Percentiles rank a stretch among this genome's conserved stretches.
These are phyloP conservation scores for Litsea cubeba DNA, from an alignment of 164 flowering plant species.

Conservation along the genomic window DNA sequence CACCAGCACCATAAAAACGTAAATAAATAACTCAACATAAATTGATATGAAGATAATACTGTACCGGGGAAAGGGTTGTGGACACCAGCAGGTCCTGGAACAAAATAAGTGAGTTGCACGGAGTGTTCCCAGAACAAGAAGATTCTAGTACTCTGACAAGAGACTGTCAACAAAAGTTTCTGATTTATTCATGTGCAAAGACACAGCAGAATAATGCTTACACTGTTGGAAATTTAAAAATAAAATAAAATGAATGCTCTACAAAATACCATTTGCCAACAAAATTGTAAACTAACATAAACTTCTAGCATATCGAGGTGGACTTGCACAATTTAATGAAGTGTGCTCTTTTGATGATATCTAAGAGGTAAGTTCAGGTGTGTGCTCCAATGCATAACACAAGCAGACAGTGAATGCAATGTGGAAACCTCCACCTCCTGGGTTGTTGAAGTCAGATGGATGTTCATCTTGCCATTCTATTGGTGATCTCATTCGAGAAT, in stretches of 20 bases:
- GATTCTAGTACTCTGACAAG: conserved; percentile 72
- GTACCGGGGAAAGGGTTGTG: conserved; percentile 90
- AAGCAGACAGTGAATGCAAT: too few species aligned
- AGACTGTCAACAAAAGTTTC: conserved; percentile 49
- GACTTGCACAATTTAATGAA: background rate
- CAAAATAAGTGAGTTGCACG: conserved; percentile 73
- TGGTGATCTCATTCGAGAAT: too few species aligned
- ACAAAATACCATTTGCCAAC: background rate
- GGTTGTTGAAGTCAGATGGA: too few species aligned
- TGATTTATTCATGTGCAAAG: background rate
- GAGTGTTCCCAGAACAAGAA: conserved; percentile 51
- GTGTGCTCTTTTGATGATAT: too few species aligned
- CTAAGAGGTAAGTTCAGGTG: too few species aligned
- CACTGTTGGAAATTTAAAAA: background rate
- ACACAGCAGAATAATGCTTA: background rate
- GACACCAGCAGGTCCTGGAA: conserved; percentile 96
- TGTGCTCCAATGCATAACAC: too few species aligned
- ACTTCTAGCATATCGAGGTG: background rate
- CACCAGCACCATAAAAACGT: background rate
- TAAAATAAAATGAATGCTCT: background rate
- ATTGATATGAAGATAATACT: conserved; percentile 11
- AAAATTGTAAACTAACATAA: background rate
- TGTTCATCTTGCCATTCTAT: too few species aligned
- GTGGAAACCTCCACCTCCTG: too few species aligned
- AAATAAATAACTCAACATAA: too few species aligned